phyloP scores from a whole-genome alignment of 345 rosid genomes.

The Eutrema yunnanense region DNA sequence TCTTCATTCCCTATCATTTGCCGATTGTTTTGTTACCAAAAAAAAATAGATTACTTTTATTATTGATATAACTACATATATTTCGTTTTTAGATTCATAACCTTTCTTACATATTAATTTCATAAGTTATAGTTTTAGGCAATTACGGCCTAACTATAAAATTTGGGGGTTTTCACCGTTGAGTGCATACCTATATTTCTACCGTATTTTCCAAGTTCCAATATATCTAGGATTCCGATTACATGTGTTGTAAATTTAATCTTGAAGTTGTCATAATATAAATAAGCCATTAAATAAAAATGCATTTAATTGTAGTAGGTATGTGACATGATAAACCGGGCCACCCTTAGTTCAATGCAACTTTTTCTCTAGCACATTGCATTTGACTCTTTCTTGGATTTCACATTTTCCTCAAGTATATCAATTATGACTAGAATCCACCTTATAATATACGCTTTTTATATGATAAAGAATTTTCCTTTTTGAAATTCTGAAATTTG shows the following conservation, averaged over 20 bases:
- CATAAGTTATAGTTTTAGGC: background rate
- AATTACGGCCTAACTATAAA: background rate
- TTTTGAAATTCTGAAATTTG: background rate
- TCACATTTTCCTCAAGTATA: slow-evolving; percentile 31
- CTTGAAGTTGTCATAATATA: slow-evolving; percentile 21
- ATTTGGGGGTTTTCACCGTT: background rate
- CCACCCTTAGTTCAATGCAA: slow-evolving; percentile 33
- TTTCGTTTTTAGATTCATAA: background rate
- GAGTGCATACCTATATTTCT: slow-evolving; percentile 19
- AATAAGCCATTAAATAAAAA: background rate
- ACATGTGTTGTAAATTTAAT: slow-evolving; percentile 16
- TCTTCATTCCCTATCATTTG: slow-evolving; percentile 3
- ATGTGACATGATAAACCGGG: slow-evolving; percentile 29
- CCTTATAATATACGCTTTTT: slow-evolving; percentile 3
- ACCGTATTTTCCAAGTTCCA: slow-evolving; percentile 26
- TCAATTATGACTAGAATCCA: slow-evolving; percentile 26
- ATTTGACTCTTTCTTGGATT: slow-evolving; percentile 35
- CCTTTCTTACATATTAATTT: background rate
- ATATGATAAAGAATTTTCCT: background rate
- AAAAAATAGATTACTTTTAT: no score
- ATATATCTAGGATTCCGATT: slow-evolving; percentile 23
- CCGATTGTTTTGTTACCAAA: background rate
- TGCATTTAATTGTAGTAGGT: slow-evolving; percentile 30
- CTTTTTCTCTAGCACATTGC: slow-evolving; percentile 30
- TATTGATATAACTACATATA: background rate